phyloP scores from a whole-genome alignment of 495 filamentous ascomycete species.

The Penicillium ochrochloron region DNA sequence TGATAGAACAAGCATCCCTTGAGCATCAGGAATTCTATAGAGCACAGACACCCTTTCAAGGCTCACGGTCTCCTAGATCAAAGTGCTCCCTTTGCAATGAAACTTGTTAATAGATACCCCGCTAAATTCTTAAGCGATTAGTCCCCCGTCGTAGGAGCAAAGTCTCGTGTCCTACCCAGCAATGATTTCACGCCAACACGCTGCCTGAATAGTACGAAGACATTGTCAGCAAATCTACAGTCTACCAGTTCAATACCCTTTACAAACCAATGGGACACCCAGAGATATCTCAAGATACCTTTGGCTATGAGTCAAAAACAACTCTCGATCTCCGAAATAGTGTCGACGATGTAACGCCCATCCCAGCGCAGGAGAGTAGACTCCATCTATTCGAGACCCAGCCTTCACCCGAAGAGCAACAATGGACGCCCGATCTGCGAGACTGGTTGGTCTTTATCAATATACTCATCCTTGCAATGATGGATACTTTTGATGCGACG shows the following conservation, averaged over 20 bases:
- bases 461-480: slow-evolving; percentile 40
- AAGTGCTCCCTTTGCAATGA: slow-evolving; percentile 2
- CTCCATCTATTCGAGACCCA: slow-evolving; percentile 31
- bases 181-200: slow-evolving; percentile 1
- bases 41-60: slow-evolving; percentile 18
- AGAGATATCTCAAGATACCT: slow-evolving; percentile 15
- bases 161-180: neutral
- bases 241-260: neutral
- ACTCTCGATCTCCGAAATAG: slow-evolving; percentile 24
- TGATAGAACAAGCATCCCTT: slow-evolving; percentile 15
- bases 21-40: slow-evolving; percentile 12
- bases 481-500: slow-evolving; percentile 47
- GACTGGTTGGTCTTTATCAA: slow-evolving; percentile 43
- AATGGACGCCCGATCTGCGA: slow-evolving; percentile 33
- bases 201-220: neutral
- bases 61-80: slow-evolving; percentile 1
- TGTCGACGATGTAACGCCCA: slow-evolving; percentile 21
- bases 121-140: slow-evolving; percentile 7
- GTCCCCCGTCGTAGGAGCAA: neutral
- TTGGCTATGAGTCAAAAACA: slow-evolving; percentile 26
- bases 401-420: slow-evolving; percentile 12
- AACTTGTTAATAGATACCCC: slow-evolving; percentile 1
- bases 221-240: neutral
- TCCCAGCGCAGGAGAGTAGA: slow-evolving; percentile 26
- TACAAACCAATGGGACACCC: slow-evolving; percentile 27